Evolutionary conservation across 2,329 filamentous ascomycete species (phyloP).

Genomic region (Aspergillus calidoustus): DNA sequence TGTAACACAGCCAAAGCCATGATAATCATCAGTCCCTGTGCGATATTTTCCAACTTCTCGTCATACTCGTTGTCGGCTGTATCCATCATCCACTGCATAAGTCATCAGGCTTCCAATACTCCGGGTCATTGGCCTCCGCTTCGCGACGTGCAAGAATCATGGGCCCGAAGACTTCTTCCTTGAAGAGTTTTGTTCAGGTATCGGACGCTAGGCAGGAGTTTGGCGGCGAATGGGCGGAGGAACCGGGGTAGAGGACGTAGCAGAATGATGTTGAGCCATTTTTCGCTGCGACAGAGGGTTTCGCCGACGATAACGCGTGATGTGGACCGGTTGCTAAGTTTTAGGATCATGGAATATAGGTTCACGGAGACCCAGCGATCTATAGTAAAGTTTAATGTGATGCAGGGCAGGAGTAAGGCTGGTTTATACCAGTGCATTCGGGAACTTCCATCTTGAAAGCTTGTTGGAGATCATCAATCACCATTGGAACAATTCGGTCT

Average conservation of each 20-base stretch:
- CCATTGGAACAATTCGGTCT: slow-evolving; percentile 31
- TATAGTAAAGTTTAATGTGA: slow-evolving; percentile 6
- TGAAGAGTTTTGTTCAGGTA: slow-evolving; percentile 36
- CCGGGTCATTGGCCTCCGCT: slow-evolving; percentile 23
- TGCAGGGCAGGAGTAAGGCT: not conserved
- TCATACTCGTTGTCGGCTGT: slow-evolving; percentile 28
- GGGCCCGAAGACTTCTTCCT: slow-evolving; percentile 39
- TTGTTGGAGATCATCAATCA: slow-evolving; percentile 33
- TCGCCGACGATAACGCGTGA: slow-evolving; percentile 48
- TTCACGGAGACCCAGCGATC: slow-evolving; percentile 31
- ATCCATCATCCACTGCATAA: slow-evolving; percentile 41
- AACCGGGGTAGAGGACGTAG: slow-evolving; percentile 41
- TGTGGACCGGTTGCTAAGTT: slow-evolving; percentile 45
- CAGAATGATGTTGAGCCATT: slow-evolving; percentile 42
- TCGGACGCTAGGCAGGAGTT: slow-evolving; percentile 40
- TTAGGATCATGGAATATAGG: slow-evolving; percentile 33
- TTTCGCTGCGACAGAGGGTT: slow-evolving; percentile 40
- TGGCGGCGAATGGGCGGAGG: slow-evolving; percentile 39
- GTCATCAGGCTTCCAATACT: slow-evolving; percentile 33
- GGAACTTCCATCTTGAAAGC: slow-evolving; percentile 31
- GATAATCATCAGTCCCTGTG: slow-evolving; percentile 32
- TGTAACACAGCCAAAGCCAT: slow-evolving; percentile 35
- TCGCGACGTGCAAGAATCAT: slow-evolving; percentile 37
- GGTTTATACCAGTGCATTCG: slow-evolving; percentile 28
- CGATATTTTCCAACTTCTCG: slow-evolving; percentile 27